Base-by-base conservation (phyloP, 2,329 filamentous ascomycete species). In the Plenodomus biglobosus region DNA sequence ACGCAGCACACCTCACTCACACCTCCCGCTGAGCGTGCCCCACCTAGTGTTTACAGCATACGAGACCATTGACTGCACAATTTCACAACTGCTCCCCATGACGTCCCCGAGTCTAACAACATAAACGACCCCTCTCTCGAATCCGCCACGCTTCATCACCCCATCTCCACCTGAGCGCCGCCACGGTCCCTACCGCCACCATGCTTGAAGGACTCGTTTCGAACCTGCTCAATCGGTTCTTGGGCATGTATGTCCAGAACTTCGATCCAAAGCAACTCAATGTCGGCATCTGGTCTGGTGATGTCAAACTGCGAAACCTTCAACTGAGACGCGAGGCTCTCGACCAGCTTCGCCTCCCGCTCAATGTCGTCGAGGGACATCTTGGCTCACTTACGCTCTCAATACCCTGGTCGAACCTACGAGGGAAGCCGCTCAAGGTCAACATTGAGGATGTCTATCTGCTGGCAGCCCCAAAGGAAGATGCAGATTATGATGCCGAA, bases 181-280 rank as follows among this genome's bases (percentile, higher is more conserved):
- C 87, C 68, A 83, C 87, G 81, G 84, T 78, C 70, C 70, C 73
- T 62, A 64, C 73, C 72, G 65, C 73, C 76, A 80, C 72, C 67
- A 99, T 99, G 94, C 85, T 99, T 77, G 94, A 99, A 82, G 90
- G 92, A 62, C 82, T 99, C 63, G 94, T 97, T 57, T 91, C 94
- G 65, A 95, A 92, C 76, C 81, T 99, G 79, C 86, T 99, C 65
- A 99, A 99, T 79, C 88, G 95, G 79, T 97, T 99, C 76, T 78
- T 99, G 84, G 95, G 94, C 81, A 96, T 97, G 88, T 99, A 99
- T 75, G 92, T 99, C 75, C 92, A 95, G 82, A 97, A 99, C 76
- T 99, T 99, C 72, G 94, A 99, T 74, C 90, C 94, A 45, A 88
- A 90, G 66, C 94, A 99, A 78, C 82, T 99, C 59, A 99, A 99